Base-by-base conservation (phyloP, 2,329 filamentous ascomycete genomes). In the Ambrosiella cleistominuta region DNA sequence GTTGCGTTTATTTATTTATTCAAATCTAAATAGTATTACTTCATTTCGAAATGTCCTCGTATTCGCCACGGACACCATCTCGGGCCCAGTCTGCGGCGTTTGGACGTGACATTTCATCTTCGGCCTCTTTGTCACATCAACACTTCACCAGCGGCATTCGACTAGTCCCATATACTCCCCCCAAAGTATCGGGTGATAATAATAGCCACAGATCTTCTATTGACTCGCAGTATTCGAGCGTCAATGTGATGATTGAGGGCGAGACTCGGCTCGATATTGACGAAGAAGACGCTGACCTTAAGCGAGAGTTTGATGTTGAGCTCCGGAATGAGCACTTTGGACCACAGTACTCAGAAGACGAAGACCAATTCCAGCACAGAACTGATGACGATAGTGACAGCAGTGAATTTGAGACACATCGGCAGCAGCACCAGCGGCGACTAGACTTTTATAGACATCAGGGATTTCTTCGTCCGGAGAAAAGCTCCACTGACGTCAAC, bases 141-240 rank as follows among this genome's bases (percentile, higher is more conserved):
- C 63, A 74, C 70, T 63, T 66, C 65, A 45, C 66, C 69, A 47
- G 69, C 37, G 59, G 70, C 60, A 76, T 77, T 63, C 73, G 74
- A 54, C 63, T 76, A 58, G 74, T 77, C 54, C 73, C 74, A 17
- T 75, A 76, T 62, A 72, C 73, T 19, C 74, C 74, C 50, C 72
- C 73, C 7, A 69, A 70, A 54, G 66, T 68, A 51, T 8, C 40
- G 6, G 68, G 68, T 53, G 65, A 56, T 13, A 68, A 69, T 54
- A 64, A 36, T 59, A 62, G 39, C 61, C 65, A 57, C 63, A 54
- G 59, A 27, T 61, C 56, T 40, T 61, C 59, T 12, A 40, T 58
- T 17, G 53, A 51, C 15, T 61, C 59, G 39, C 58, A 56, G 27
- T 59, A 38, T 42, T 55, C 44, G 27, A 55, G 37, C 38, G 59